Evolutionary conservation across 371 early-diverging fungal genomes (phyloP), one percentile per base, ranked within the genome.

Genomic region (Mucor velutinosus): DNA sequence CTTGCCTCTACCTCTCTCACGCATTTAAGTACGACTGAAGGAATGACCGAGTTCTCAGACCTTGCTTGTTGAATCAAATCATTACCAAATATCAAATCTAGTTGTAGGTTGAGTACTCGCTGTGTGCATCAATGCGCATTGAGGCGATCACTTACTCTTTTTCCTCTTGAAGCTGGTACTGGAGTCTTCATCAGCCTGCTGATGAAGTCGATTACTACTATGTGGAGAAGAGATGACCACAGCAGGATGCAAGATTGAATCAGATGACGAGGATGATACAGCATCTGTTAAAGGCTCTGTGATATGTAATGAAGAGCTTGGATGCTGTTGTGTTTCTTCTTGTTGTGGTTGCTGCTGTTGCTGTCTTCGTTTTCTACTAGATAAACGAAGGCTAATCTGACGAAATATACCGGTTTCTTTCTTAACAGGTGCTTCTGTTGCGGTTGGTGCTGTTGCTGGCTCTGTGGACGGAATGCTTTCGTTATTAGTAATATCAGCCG

Each of bases 341-440:
- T 60, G 57, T 14, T 58, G 33, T 23, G 51, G 51, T 35, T 61
- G 37, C 27, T 25, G 32, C 5, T 51, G 61, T 3, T 49, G 10
- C 19, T 51, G 70, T 49, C 70, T 71, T 60, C 60, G 51, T 37
- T 57, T 68, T 55, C 64, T 45, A 7, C 35, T 55, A 17, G 72
- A 72, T 2, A 73, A 29, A 19, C 69, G 61, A 23, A 65, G 62
- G 33, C 69, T 69, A 10, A 73, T 37, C 58, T 73, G 69, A 33
- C 73, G 56, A 59, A 73, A 73, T 0, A 73, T 33, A 10, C 73
- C 66, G 6, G 62, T 62, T 30, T 68, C 64, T 27, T 66, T 70
- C 27, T 70, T 70, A 17, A 29, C 58, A 23, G 43, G 21, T 64
- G 2, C 57, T 15, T 53, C 30, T 19, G 32, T 25, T 39, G 14